Conservation (phyloP, 2,329 filamentous ascomycete species). For the Colletotrichum noveboracense region DNA sequence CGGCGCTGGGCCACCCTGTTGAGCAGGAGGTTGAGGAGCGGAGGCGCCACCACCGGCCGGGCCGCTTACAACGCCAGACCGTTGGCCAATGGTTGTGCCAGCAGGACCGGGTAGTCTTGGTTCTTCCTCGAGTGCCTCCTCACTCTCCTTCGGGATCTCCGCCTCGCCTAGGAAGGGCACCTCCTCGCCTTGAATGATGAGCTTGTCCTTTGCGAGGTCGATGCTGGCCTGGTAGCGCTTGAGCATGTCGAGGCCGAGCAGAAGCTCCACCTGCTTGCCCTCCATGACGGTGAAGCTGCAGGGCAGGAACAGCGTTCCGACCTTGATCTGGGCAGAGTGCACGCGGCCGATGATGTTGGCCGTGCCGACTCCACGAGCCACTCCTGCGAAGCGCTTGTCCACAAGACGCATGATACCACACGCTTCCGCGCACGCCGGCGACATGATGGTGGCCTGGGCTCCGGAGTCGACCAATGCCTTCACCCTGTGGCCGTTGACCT, state of each 20-base stretch:
- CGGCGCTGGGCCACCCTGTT: slow-evolving; percentile 27
- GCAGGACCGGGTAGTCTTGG: slow-evolving; percentile 84
- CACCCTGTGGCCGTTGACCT: slow-evolving; percentile 90
- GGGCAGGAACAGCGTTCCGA: slow-evolving; percentile 84
- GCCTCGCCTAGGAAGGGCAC: slow-evolving; percentile 91
- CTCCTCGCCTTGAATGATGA: slow-evolving; percentile 87
- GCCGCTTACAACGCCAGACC: slow-evolving; percentile 76
- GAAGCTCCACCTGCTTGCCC: slow-evolving; percentile 91
- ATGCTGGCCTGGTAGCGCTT: slow-evolving; percentile 94
- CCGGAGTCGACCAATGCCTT: slow-evolving; percentile 98
- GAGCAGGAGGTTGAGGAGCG: slow-evolving; percentile 27
- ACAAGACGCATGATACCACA: slow-evolving; percentile 97
- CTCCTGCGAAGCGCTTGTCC: slow-evolving; percentile 88
- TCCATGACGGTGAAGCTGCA: slow-evolving; percentile 99
- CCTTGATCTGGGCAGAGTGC: slow-evolving; percentile 93
- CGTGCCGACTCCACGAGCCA: slow-evolving; percentile 92
- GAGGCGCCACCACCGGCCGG: slow-evolving; percentile 36
- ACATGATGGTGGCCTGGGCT: slow-evolving; percentile 99
- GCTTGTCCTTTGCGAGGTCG: slow-evolving; percentile 82
- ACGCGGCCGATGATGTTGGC: slow-evolving; percentile 94
- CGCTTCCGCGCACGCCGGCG: slow-evolving; percentile 84
- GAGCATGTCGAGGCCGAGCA: slow-evolving; percentile 95
- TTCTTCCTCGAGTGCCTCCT: slow-evolving; percentile 76
- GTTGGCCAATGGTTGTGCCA: slow-evolving; percentile 86
- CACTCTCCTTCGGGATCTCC: slow-evolving; percentile 87